These are phyloP conservation scores for Yamadazyma phyllophila DNA, from an alignment of 805 yeast genomes.

Conservation along the genomic window DNA sequence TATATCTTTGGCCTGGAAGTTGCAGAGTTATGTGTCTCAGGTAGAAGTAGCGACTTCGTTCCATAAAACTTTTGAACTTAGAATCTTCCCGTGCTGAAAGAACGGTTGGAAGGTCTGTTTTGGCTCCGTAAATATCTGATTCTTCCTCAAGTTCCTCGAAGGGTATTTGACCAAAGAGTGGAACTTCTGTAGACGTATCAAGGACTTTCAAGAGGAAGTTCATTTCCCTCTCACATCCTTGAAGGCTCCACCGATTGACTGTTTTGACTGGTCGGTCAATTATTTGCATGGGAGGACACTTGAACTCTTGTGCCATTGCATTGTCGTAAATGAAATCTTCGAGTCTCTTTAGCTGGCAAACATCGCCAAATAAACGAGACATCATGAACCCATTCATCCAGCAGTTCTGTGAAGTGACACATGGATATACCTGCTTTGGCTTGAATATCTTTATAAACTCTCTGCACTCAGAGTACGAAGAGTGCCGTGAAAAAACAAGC, in stretches of 20 bases:
- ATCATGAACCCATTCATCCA: slow-evolving; percentile 42
- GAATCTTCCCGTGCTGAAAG: slow-evolving; percentile 1
- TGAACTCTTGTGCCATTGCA: neutral
- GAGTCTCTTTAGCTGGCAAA: slow-evolving; percentile 17
- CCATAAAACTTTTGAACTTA: slow-evolving; percentile 1
- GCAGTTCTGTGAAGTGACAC: slow-evolving; percentile 27
- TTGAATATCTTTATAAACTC: slow-evolving; percentile 32
- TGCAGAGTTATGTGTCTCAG: slow-evolving; percentile 6
- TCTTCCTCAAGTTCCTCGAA: neutral
- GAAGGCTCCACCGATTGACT: slow-evolving; percentile 34
- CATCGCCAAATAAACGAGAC: slow-evolving; percentile 39
- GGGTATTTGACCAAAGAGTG: neutral
- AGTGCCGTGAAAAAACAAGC: slow-evolving; percentile 46
- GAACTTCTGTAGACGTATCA: neutral
- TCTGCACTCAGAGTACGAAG: slow-evolving; percentile 42
- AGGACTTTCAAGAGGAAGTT: slow-evolving; percentile 16
- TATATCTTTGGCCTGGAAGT: slow-evolving; percentile 8
- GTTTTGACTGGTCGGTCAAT: slow-evolving; percentile 19
- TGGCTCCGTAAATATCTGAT: neutral
- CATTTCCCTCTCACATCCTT: slow-evolving; percentile 28
- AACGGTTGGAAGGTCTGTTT: neutral
- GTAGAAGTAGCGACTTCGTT: slow-evolving; percentile 10
- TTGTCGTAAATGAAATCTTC: neutral
- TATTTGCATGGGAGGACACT: neutral
- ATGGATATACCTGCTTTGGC: slow-evolving; percentile 45